Base-by-base conservation (phyloP, 345 rosid genomes). In the Murraya koenigii region DNA sequence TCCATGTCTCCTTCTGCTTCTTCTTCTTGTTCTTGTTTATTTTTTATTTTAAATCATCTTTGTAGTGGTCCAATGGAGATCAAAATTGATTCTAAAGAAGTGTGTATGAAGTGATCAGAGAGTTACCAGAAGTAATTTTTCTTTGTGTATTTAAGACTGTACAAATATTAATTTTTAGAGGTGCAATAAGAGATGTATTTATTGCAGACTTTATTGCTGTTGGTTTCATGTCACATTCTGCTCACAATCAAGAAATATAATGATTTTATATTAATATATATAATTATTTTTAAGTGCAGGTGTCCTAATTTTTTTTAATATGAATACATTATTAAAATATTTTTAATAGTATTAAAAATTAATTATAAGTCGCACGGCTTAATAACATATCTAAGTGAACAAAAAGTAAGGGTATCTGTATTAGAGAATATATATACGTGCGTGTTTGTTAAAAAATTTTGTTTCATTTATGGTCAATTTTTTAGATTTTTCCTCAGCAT, bases 171-270 rank as follows among this genome's bases (percentile, higher is more conserved):
- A 52, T 17, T 52, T 26, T 17, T 20, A 52, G 35, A 39, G 55
- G 56, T 19, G 38, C 73, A 80, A 69, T 54, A 47, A 71, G 54
- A 74, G 72, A 55, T 73, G 85, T 78, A 84, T 81, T 83, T 82
- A 85, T 87, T 84, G 78, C 63, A 63, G 81, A 74, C 77, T 84
- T 83, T 83, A 88, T 82, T 80, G 89, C 83, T 58, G 90, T 83
- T 85, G 60, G 90, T 85, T 89, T 84, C 75, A 74, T 64, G 90
- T 89, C 90, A 75, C 85, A 80, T 71, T 89, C 93, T 86, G 74
- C 78, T 74, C 59, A 11, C 77, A 28, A 77, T 36, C 25, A 56
- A 58, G 58, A 54, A 56, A 74, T 70, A 28, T 8, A 25, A 25
- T 19, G 19, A 49, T 32, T 7, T 41, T n/a, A 30, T 30, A 30